These are phyloP conservation scores for Mycena polygramma DNA, from an alignment of 768 basidiomycete genomes.

Conservation along the genomic window DNA sequence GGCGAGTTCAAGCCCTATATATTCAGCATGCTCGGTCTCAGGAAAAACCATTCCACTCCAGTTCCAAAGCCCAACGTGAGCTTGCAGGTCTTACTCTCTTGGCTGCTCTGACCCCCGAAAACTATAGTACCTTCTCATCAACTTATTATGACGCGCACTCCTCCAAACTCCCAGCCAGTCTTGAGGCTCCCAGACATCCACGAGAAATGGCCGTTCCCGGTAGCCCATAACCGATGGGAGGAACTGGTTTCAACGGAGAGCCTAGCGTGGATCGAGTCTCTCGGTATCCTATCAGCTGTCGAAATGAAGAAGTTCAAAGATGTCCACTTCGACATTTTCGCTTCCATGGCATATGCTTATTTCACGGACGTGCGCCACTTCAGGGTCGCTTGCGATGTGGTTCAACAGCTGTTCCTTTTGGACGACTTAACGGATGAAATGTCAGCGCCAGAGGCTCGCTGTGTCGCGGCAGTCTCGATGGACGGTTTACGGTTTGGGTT, in stretches of 20 bases:
- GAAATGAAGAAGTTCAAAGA: background rate
- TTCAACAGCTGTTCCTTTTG: background rate
- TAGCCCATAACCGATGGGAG: background rate
- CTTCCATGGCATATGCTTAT: background rate
- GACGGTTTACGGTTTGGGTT: background rate
- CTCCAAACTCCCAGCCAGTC: background rate
- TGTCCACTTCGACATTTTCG: background rate
- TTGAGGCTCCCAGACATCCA: constrained; percentile 2
- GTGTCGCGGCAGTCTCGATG: background rate
- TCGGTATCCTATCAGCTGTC: background rate
- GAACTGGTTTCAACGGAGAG: background rate
- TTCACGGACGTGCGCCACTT: background rate
- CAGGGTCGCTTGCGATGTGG: background rate
- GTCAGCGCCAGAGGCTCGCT: background rate
- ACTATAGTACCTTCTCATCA: too few species aligned
- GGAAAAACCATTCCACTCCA: too few species aligned
- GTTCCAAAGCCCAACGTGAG: too few species aligned
- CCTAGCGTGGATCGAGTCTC: constrained; percentile 1
- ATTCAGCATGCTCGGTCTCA: too few species aligned
- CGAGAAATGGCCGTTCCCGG: background rate
- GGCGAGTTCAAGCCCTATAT: too few species aligned
- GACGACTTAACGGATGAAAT: background rate
- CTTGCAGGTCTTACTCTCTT: background rate
- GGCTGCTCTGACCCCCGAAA: background rate
- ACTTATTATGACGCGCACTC: too few species aligned